Conservation (phyloP, 192 early-diverging fungal species). For the Thamnidium elegans region DNA sequence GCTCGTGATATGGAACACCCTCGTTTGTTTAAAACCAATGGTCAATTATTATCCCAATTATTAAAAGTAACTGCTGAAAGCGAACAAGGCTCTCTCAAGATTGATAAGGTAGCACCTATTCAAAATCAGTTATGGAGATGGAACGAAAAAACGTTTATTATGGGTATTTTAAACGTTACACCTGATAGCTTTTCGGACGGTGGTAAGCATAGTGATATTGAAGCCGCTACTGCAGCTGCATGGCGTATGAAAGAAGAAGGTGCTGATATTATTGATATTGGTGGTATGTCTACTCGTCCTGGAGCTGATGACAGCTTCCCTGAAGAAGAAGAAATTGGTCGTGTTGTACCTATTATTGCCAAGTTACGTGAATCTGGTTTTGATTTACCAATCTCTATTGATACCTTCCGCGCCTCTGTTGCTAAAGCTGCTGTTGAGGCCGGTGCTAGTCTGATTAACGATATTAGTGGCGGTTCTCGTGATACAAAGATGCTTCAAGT, state of each 20-base stretch:
- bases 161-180: slow-evolving; percentile 97
- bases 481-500: slow-evolving; percentile 80
- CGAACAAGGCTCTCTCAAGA: slow-evolving; percentile 32
- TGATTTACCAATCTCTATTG: slow-evolving; percentile 82
- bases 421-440: slow-evolving; percentile 84
- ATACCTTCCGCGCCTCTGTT: slow-evolving; percentile 86
- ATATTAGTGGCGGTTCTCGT: slow-evolving; percentile 83
- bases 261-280: slow-evolving; percentile 93
- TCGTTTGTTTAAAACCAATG: slow-evolving; percentile 72
- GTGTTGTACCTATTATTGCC: slow-evolving; percentile 87
- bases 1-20: slow-evolving; percentile 88
- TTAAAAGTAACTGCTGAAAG: slow-evolving; percentile 45
- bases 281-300: slow-evolving; percentile 92
- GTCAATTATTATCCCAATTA: slow-evolving; percentile 64
- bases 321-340: slow-evolving; percentile 75
- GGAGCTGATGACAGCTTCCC: slow-evolving; percentile 68
- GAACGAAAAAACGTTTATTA: slow-evolving; percentile 71
- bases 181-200: slow-evolving; percentile 98
- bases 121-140: slow-evolving; percentile 52
- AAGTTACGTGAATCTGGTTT: slow-evolving; percentile 63
- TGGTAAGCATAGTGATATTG: slow-evolving; percentile 62
- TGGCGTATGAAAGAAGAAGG: slow-evolving; percentile 68
- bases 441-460: slow-evolving; percentile 93
- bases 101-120: slow-evolving; percentile 57
- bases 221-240: slow-evolving; percentile 66